Conservation (phyloP, 2,329 filamentous ascomycete genomes). For the Penicillium capsulatum region DNA sequence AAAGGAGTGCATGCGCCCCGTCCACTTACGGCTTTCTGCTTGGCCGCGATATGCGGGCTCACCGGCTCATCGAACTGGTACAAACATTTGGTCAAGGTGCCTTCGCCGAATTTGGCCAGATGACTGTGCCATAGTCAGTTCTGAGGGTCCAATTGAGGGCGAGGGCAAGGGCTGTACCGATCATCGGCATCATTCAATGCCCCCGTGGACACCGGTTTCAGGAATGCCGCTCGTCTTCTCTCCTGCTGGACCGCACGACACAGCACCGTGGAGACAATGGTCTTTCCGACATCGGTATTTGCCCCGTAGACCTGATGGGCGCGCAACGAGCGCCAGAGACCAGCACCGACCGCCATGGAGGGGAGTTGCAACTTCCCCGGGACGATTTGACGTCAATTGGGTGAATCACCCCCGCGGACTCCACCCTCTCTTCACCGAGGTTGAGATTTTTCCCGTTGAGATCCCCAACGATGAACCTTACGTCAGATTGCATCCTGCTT, state of each 20-base stretch:
- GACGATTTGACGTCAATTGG: constrained; percentile 6
- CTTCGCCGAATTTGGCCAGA: constrained; percentile 55
- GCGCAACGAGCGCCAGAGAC: constrained; percentile 65
- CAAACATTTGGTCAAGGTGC: constrained; percentile 57
- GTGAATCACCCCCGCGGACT: constrained; percentile 10
- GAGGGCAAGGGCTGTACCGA: constrained; percentile 43
- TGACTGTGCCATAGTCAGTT: constrained; percentile 50
- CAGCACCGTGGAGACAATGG: constrained; percentile 69
- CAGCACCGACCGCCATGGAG: constrained; percentile 52
- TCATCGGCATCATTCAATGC: constrained; percentile 66
- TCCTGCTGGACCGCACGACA: constrained; percentile 56
- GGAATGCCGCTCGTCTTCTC: constrained; percentile 54
- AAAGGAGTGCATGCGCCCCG: too few species aligned
- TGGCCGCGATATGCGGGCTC: constrained; percentile 53
- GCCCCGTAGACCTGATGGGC: constrained; percentile 75
- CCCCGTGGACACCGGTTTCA: constrained; percentile 82
- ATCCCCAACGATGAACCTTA: background rate
- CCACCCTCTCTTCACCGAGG: constrained; percentile 18
- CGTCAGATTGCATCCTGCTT: constrained; percentile 6
- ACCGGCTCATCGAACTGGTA: constrained; percentile 66
- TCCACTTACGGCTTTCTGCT: constrained; percentile 35
- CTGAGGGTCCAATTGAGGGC: background rate
- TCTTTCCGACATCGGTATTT: constrained; percentile 83
- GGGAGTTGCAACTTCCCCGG: constrained; percentile 1
- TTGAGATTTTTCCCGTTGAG: constrained; percentile 12